phyloP scores from a whole-genome alignment of 805 yeast genomes.

The Starmerella tilneyi region DNA sequence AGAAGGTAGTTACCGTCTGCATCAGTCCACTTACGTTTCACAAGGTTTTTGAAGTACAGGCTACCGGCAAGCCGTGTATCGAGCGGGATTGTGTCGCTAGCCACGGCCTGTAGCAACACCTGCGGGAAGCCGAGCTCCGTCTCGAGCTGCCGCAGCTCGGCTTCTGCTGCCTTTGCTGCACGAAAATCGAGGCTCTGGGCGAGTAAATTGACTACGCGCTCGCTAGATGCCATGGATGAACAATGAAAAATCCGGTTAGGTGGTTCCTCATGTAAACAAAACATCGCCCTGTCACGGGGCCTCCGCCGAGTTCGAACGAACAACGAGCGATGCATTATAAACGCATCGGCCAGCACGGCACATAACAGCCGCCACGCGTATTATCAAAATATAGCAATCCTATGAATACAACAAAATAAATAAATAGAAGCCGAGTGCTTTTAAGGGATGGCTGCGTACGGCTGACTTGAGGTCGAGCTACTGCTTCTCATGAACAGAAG shows the following conservation, averaged over 20 bases:
- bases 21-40: constrained; percentile 79
- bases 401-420: too few species aligned
- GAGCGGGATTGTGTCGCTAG: constrained; percentile 43
- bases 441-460: too few species aligned
- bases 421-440: too few species aligned
- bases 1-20: constrained; percentile 73
- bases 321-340: too few species aligned
- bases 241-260: neutral
- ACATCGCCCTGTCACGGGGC: constrained; percentile 2
- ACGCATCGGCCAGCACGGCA: too few species aligned
- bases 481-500: too few species aligned
- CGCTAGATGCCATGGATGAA: constrained; percentile 12
- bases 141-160: constrained; percentile 53
- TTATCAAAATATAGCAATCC: too few species aligned
- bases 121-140: constrained; percentile 62
- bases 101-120: constrained; percentile 64
- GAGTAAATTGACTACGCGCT: constrained; percentile 26
- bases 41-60: constrained; percentile 76
- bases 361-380: too few species aligned
- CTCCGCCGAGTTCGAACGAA: too few species aligned
- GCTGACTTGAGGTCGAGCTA: too few species aligned
- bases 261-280: constrained; percentile 8
- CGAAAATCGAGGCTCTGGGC: constrained; percentile 26
- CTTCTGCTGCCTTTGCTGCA: constrained; percentile 39
- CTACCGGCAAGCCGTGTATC: constrained; percentile 78